Evolutionary conservation across 2,329 filamentous ascomycete genomes (phyloP), one percentile per base, ranked within the genome.

Genomic region (Venturia oleaginea): DNA sequence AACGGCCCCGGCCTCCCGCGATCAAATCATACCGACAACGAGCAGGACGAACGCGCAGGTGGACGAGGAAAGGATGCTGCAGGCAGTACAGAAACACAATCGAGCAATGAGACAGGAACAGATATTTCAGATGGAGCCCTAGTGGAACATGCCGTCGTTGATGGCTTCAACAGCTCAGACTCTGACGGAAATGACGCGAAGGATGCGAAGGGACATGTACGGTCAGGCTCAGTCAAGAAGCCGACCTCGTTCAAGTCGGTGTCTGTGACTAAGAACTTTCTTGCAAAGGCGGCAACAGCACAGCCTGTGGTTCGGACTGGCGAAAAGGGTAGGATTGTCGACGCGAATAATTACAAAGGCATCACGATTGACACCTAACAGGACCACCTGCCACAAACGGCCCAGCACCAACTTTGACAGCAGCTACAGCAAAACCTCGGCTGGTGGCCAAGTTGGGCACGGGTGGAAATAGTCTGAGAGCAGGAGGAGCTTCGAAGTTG

Each of bases 201-300:
- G 65, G 75, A 72, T 55, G 71, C 75, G 68, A 79, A 75, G 70
- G 80, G 81, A 60, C 84, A 90, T 72, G 77, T 77, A 66, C 85
- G 68, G 82, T 87, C 67, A 71, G 77, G 75, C 67, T 80, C 86
- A 3, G 79, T 86, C 67, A 92, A 90, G 81, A 93, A 91, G 75
- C 86, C 87, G 24, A 78, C 86, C 22, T 87, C 86, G 15, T 94
- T 95, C 81, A 95, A 94, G 76, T 85, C 90, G 22, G 88, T 94
- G 59, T 92, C 89, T 5, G 89, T 93, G 69, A 93, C 92, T 69
- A 92, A 90, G 76, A 91, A 85, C 54, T 95, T 93, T 72, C 81
- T 94, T n/a, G 84, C 89, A 66, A 93, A 93, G 75, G 81, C 84
- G 30, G 80, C 78, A 22, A 80, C 78, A 24, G 74, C 81, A n/a